Base-by-base conservation (phyloP, 2,329 filamentous ascomycete genomes). In the Fusarium nodosum region DNA sequence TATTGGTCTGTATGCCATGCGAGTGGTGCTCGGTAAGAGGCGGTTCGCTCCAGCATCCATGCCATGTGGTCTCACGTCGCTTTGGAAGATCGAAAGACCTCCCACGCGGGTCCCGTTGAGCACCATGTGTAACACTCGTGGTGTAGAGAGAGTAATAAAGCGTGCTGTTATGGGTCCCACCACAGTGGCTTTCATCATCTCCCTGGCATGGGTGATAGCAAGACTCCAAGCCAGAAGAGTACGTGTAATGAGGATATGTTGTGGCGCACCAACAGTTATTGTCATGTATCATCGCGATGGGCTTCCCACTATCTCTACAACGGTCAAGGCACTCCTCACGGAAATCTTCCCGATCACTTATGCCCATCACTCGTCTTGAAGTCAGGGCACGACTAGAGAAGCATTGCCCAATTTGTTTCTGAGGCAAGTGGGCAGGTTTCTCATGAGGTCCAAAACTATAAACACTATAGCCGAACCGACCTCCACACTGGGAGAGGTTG, bases 41-140 rank as follows among this genome's bases (percentile, higher is more conserved):
- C 0, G 12, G 13, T 4, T 26, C 8, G 2, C 8, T 54, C 20
- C 48, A 68, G 54, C 65, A 68, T 12, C 64, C 60, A 20, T 60
- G 60, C 2, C 38, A 56, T 7, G 59, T 54, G 1, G 5, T 10
- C 7, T 10, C 2, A 5, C 20, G 10, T 11, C 12, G 11, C 2
- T 26, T 8, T 0, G 51, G 42, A 1, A 13, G 1, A 15, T 52
- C 34, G 15, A 36, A 22, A 7, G 6, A 13, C 1, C 18, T 39
- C 6, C 15, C 5, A 0, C 12, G 10, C 1, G 24, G 33, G 5
- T 51, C 33, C 12, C n/a, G 8, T 13, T 16, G 7, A 10, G 20
- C 15, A 28, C 2, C 11, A 6, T 7, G 18, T 0, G 4, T 2
- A 1, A 30, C 12, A 3, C 34, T 34, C 20, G 60, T 63, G 1